phyloP scores from a whole-genome alignment of 495 filamentous ascomycete genomes.

The Talaromyces stipitatus region DNA sequence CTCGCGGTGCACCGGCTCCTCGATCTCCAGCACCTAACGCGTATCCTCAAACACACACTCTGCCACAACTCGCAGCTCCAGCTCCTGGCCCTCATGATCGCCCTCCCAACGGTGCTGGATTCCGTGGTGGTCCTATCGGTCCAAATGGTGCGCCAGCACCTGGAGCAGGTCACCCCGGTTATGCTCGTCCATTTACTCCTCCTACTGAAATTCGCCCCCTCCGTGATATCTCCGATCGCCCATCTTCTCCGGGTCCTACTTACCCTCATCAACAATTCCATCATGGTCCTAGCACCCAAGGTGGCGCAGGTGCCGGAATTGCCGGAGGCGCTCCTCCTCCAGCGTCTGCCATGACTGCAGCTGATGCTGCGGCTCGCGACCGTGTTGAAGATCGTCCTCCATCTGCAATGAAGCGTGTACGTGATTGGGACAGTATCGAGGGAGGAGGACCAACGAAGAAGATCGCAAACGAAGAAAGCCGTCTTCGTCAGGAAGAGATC shows the following conservation, averaged over 20 bases:
- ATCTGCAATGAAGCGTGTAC: conserved; percentile 72
- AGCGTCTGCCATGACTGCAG: conserved; percentile 61
- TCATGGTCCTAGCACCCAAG: conserved; percentile 60
- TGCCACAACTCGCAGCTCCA: conserved; percentile 55
- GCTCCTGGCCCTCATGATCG: conserved; percentile 42
- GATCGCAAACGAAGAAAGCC: conserved; percentile 76
- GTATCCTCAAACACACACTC: conserved; percentile 53
- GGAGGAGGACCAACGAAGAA: conserved; percentile 61
- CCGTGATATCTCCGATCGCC: conserved; percentile 62
- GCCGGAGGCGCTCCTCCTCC: conserved; percentile 71
- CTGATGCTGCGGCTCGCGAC: conserved; percentile 72
- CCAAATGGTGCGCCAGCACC: conserved; percentile 44
- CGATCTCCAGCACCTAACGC: conserved; percentile 57
- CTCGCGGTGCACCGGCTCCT: conserved; percentile 50
- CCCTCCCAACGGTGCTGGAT: conserved; percentile 48
- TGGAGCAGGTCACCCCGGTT: conserved; percentile 42
- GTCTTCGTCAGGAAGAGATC: conserved; percentile 73
- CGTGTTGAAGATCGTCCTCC: conserved; percentile 67
- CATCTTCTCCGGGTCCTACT: conserved; percentile 72
- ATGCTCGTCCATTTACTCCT: conserved; percentile 62
- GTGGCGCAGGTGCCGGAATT: conserved; percentile 63
- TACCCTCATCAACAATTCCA: conserved; percentile 76
- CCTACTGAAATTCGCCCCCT: conserved; percentile 78
- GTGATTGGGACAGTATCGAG: conserved; percentile 90
- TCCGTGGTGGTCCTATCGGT: conserved; percentile 44